phyloP scores from a whole-genome alignment of 352 stramenopile genomes.

The Phytophthora ramorum region DNA sequence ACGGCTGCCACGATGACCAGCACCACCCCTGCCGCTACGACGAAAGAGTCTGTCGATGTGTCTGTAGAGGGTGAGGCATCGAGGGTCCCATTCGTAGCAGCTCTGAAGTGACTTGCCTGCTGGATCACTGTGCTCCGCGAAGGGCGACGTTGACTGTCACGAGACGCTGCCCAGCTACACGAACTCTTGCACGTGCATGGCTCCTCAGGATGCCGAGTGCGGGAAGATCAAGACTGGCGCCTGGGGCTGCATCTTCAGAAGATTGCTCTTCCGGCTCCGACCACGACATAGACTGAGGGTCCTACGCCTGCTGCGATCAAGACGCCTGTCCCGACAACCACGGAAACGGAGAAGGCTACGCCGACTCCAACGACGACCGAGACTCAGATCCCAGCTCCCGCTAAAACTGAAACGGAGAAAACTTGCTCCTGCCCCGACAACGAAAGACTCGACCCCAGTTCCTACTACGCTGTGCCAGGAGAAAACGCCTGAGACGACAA shows the following conservation, averaged over 20 bases:
- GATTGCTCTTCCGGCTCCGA: slow-evolving; percentile 33
- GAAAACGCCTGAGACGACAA: slow-evolving; percentile 21
- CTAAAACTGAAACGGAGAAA: slow-evolving; percentile 1
- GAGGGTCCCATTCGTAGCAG: slow-evolving; percentile 67
- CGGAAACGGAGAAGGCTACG: not conserved
- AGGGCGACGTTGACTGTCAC: slow-evolving; percentile 72
- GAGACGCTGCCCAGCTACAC: slow-evolving; percentile 60
- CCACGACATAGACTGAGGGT: slow-evolving; percentile 32
- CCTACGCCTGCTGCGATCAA: slow-evolving; percentile 21
- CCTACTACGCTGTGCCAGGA: slow-evolving; percentile 30
- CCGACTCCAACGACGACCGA: slow-evolving; percentile 5
- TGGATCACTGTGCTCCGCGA: slow-evolving; percentile 60
- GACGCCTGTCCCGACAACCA: slow-evolving; percentile 28
- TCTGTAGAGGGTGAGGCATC: slow-evolving; percentile 78
- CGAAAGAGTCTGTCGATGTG: slow-evolving; percentile 40
- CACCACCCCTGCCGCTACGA: slow-evolving; percentile 28
- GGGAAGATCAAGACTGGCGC: slow-evolving; percentile 69
- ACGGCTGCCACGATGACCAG: slow-evolving; percentile 20
- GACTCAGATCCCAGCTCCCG: not conserved
- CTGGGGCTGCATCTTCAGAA: slow-evolving; percentile 66
- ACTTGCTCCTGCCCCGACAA: slow-evolving; percentile 14
- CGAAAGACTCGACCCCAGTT: slow-evolving; percentile 19
- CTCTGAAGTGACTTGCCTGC: slow-evolving; percentile 42
- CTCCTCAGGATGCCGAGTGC: slow-evolving; percentile 57
- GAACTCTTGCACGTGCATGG: slow-evolving; percentile 55